These are phyloP conservation scores for Leonotis leonurus DNA, from an alignment of 257 asterid species.

Conservation along the genomic window DNA sequence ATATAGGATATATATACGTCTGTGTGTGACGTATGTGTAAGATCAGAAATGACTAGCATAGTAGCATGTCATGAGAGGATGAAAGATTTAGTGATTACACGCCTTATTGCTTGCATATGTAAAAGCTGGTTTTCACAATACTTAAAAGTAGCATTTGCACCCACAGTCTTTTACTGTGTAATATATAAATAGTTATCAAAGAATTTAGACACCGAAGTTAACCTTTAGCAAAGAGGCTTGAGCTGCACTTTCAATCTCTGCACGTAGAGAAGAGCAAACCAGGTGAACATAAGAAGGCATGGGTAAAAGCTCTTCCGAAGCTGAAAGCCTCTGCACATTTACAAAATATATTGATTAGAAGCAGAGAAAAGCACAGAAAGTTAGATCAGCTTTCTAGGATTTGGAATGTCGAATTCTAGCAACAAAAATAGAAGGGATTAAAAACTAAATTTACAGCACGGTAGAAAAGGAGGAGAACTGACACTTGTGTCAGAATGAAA, in stretches of 20 bases:
- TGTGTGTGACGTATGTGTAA: too few relatives aligned
- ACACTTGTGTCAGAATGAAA: neutral
- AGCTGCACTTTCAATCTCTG: constrained; percentile 55
- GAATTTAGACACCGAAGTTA: constrained; percentile 9
- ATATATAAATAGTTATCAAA: constrained; percentile 4
- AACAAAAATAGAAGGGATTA: neutral
- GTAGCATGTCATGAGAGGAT: constrained; percentile 1
- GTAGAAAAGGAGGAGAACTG: neutral
- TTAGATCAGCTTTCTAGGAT: neutral
- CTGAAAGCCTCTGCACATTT: constrained; percentile 69
- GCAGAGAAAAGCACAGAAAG: neutral
- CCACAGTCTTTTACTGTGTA: neutral
- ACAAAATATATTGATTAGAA: neutral
- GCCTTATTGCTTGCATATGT: neutral
- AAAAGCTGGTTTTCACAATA: neutral
- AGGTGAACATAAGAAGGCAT: constrained; percentile 35
- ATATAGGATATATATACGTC: neutral
- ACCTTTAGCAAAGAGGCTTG: constrained; percentile 77
- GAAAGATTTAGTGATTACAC: neutral
- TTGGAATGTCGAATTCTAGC: neutral
- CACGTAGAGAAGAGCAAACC: constrained; percentile 22
- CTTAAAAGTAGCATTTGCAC: neutral
- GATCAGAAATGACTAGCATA: neutral
- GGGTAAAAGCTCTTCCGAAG: constrained; percentile 80
- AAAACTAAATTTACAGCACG: neutral